Evolutionary conservation across 805 yeast genomes (phyloP), one percentile per base, ranked within the genome.

Genomic region (Yueomyces sp.): DNA sequence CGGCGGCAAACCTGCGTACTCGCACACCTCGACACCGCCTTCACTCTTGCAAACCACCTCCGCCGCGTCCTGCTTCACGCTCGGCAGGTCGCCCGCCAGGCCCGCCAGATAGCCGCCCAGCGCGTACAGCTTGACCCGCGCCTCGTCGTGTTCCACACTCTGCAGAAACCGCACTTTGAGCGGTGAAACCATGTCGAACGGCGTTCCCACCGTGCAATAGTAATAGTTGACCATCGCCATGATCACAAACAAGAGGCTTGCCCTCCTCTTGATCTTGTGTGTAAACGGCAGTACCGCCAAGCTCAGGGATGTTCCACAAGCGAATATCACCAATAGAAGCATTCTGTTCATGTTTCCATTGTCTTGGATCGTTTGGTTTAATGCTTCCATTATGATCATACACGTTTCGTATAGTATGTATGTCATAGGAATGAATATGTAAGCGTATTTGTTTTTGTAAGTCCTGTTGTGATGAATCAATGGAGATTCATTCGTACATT

Each of bases 321-420:
- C 42, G n/a, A 44, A 27, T 2, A 67, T 48, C 3, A 71, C 43
- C 9, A 66, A 44, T 26, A 58, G 47, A 0, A 76, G 64, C 19
- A 59, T 45, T 5, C 51, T 41, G 5, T 76, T 73, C 3, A 77
- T 63, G 3, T 52, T 49, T 12, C 63, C 56, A 5, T 81, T 74
- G 55, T 86, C 95, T 53, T 81, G 86, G 26, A 77, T 70, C 0
- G 88, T 75, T 61, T 85, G 86, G 52, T 73, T 73, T 26, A 81
- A 48, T 0, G 85, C 92, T 29, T 77, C 79, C 33, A 85, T 55
- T 2, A 78, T 19, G 19, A 19, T 19, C 19, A 19, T 19, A 19
- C 19, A 19, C 19, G 19, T 19, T 19, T 19, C 19, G 19, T 19
- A 19, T 19, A 19, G 19, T 19, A 19, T 19, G 19, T 19, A 19